Base-by-base conservation (phyloP, 106 monocot species). In the Triglochin maritima region DNA sequence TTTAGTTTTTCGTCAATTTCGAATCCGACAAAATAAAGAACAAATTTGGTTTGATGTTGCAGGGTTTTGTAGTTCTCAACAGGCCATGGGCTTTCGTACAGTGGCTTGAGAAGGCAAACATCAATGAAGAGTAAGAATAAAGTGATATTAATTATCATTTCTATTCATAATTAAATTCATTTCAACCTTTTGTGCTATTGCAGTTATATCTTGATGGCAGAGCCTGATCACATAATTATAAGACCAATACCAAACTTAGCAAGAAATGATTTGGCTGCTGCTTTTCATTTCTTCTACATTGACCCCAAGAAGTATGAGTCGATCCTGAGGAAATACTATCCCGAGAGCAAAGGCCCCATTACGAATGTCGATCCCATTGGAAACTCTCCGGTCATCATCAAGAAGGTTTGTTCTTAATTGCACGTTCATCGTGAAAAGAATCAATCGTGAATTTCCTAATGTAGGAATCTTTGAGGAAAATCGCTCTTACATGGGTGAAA, bases 81-180 rank as follows among this genome's bases (percentile, higher is more conserved):
- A 85, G 96, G 63, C 96, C 96, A 63, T 91, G 88, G 85, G 96
- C 96, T 3, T 91, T 98, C 73, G 91, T 98, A 51, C 96, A 98
- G 73, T 98, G 96, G 96, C 96, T 98, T 56, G 66, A 82, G 65
- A 88, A 88, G 58, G 86, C 91, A 67, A 59, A 84, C 42, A 98
- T 98, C 46, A 50, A 73, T 61, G 96, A 98, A 79, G 96, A 98
- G 96, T 98, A 84, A 77, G 93, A 64, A 64, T 3, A 12, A 48
- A 64, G 44, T 29, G 29, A 29, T 1, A 29, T 29, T 29, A 29
- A 29, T 29, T 29, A 29, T 29, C 29, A 29, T 29, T 29, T 29
- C 29, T 29, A 0, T 29, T 29, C 29, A 29, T 29, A 29, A 29
- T 29, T 29, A 29, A 88, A 86, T 57, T 29, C 29, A 29, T 29